phyloP scores from a whole-genome alignment of 768 basidiomycete genomes.

The Suillus subalutaceus region DNA sequence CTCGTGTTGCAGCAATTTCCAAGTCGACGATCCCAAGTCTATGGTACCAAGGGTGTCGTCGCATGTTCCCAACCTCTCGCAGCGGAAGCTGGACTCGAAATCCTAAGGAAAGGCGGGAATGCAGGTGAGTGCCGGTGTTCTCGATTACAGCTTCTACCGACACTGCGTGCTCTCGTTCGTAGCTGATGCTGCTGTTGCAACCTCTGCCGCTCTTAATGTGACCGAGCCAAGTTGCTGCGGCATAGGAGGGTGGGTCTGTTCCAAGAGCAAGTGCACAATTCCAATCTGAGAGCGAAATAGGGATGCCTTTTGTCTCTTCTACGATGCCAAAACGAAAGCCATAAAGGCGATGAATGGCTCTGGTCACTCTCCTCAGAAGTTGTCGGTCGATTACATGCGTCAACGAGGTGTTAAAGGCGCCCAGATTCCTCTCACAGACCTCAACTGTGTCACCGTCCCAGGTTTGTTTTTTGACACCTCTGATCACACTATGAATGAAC shows the following conservation, averaged over 20 bases:
- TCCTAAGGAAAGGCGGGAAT: constrained; percentile 92
- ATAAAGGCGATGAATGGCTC: constrained; percentile 94
- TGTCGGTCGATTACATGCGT: constrained; percentile 74
- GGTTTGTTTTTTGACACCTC: constrained; percentile 39
- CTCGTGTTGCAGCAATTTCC: constrained; percentile 70
- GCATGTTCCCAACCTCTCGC: constrained; percentile 91
- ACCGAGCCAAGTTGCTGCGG: constrained; percentile 89
- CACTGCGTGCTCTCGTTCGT: constrained; percentile 4
- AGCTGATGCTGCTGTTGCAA: constrained; percentile 96
- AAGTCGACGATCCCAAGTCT: constrained; percentile 85
- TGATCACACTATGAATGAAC: constrained; percentile 10
- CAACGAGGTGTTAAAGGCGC: constrained; percentile 66
- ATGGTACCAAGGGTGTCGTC: constrained; percentile 85
- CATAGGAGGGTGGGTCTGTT: constrained; percentile 75
- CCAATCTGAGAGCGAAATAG: constrained; percentile 39
- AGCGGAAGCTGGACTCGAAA: constrained; percentile 88
- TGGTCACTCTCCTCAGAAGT: constrained; percentile 79
- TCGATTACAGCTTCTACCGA: constrained; percentile 2
- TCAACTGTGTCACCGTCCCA: constrained; percentile 92
- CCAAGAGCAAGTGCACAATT: background rate
- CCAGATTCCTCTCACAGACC: constrained; percentile 75
- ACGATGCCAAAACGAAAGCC: constrained; percentile 76
- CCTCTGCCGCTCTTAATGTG: constrained; percentile 89
- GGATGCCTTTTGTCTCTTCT: constrained; percentile 93
- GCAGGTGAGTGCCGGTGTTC: constrained; percentile 61